Evolutionary conservation across 805 yeast species (phyloP).

Genomic region (Barnettozyma pratensis): DNA sequence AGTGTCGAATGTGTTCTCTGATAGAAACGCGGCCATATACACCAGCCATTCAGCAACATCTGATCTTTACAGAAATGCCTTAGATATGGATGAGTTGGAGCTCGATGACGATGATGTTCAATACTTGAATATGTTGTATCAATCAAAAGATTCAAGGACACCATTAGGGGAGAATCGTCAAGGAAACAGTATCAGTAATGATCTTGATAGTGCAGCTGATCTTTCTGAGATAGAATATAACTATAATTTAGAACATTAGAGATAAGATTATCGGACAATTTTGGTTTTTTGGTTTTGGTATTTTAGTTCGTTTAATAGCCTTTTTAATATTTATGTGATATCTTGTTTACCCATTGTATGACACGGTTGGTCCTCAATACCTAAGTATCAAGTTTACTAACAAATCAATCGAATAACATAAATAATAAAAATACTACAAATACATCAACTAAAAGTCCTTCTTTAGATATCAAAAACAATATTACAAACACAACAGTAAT

Average conservation of each 20-base stretch:
- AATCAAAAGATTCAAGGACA: slow-evolving; percentile 1
- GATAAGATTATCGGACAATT: not conserved
- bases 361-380: too few relatives aligned
- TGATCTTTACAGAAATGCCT: slow-evolving; percentile 2
- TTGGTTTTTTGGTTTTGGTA: not conserved
- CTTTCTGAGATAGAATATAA: slow-evolving; percentile 4
- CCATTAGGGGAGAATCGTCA: not conserved
- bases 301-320: not conserved
- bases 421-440: too few relatives aligned
- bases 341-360: too few relatives aligned
- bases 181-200: not conserved
- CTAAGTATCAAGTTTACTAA: too few relatives aligned
- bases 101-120: slow-evolving; percentile 23
- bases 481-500: too few relatives aligned
- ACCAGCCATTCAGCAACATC: slow-evolving; percentile 4
- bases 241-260: slow-evolving; percentile 4
- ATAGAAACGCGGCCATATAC: slow-evolving; percentile 4
- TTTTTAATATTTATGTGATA: too few relatives aligned
- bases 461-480: too few relatives aligned
- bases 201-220: not conserved
- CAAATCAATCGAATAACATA: too few relatives aligned
- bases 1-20: slow-evolving; percentile 17
- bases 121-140: slow-evolving; percentile 20
- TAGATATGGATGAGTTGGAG: slow-evolving; percentile 9
- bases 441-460: too few relatives aligned